Base-by-base conservation (phyloP, 805 yeast genomes). In the Lipomyces yamanashiensis region DNA sequence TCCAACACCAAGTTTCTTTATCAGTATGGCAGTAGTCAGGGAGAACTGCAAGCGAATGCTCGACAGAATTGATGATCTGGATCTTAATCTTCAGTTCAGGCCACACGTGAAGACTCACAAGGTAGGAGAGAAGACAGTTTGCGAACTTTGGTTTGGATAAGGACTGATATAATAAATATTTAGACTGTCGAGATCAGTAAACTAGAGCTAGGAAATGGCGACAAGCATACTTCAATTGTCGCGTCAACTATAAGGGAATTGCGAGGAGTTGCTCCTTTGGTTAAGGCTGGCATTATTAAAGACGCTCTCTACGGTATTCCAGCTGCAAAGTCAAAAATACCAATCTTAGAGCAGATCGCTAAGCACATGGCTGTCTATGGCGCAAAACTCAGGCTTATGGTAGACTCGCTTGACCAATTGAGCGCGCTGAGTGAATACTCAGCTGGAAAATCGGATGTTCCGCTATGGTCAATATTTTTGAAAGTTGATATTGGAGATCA, bases 101-200 rank as follows among this genome's bases (percentile, higher is more conserved):
- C 87, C 89, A 2, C 92, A 88, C 72, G 85, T 89, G 23, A 89
- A 89, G 74, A 89, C 95, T 0, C 92, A 87, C 73, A 89, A 89
- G 73, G 82, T 62, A 43, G 2, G 28, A 28, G 28, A 28, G 28
- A 28, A 28, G 5, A 28, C 28, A 5, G 28, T 28, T 28, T 28
- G 5, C 28, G 28, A 28, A 28, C 2, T 28, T 28, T 2, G 2
- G 28, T 5, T 28, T 2, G 28, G 5, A 28, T 28, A 28, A 28
- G 28, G 47, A 17, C 47, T 43, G 19, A 43, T 17, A 8, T 19
- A 21, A n/a, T 48, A 1, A 43, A 15, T n/a, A n/a, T 19, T 15
- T 21, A 68, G 92, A 89, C 7, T 77, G 85, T 1, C 69, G 74
- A 23, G 73, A 82, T 48, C 89, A 87, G 74, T 72, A 87, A 72